A percentile compares a stretch with the other conserved stretches of the same genome.
Conservation (phyloP, 352 stramenopile genomes). For the Pilasporangium apinafurcum region DNA sequence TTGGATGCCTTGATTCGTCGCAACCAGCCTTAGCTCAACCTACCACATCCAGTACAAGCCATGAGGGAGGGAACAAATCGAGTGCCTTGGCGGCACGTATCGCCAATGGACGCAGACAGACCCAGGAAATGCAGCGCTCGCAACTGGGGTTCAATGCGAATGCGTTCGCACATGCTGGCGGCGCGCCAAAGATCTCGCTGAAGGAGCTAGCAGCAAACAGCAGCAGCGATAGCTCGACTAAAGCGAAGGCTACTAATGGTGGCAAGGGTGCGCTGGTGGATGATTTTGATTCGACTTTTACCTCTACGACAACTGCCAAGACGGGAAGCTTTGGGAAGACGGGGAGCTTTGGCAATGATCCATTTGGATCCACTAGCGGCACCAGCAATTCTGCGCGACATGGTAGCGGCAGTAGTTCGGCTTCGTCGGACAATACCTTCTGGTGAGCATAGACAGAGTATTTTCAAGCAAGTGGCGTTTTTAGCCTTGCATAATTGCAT, state of each 20-base stretch:
- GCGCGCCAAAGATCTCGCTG: slow-evolving; percentile 44
- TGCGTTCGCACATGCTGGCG: slow-evolving; percentile 27
- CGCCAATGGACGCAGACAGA: slow-evolving; percentile 55
- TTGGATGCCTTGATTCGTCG: slow-evolving; percentile 1
- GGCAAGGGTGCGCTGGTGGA: slow-evolving; percentile 25
- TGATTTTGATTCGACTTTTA: slow-evolving; percentile 28
- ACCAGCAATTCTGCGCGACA: slow-evolving; percentile 2
- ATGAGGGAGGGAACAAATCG: slow-evolving; percentile 28
- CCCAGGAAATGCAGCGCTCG: slow-evolving; percentile 59
- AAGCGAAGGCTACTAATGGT: neutral
- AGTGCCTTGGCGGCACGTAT: slow-evolving; percentile 58
- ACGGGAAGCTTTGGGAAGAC: slow-evolving; percentile 8
- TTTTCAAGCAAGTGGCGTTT: neutral
- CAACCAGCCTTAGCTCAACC: neutral
- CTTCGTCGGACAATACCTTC: slow-evolving; percentile 14
- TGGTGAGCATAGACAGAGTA: slow-evolving; percentile 1
- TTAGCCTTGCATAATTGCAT: slow-evolving; percentile 2
- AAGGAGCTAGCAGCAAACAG: slow-evolving; percentile 43
- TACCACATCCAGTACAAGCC: neutral
- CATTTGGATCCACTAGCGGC: slow-evolving; percentile 7
- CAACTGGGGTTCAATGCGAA: slow-evolving; percentile 52
- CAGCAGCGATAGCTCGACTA: neutral
- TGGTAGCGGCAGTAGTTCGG: neutral
- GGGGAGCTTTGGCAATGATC: neutral
- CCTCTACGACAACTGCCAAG: neutral